Base-by-base conservation (phyloP, 2,329 filamentous ascomycete genomes). In the Paracoccidioides brasiliensis region DNA sequence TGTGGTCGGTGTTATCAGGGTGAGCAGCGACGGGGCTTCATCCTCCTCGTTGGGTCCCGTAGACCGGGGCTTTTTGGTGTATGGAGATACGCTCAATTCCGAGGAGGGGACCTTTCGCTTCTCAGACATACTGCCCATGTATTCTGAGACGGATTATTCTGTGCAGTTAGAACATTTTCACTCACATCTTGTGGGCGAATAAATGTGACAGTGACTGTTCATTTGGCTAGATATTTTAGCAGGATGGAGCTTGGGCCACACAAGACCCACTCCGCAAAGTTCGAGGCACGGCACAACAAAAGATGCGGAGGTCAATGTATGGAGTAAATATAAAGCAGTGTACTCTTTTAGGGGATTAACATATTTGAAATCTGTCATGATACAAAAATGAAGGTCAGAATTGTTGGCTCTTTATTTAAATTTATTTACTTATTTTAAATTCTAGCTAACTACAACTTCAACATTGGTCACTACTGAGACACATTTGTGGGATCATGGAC, bases 401-500 rank as follows among this genome's bases (percentile, higher is more conserved):
- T 38, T 50, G 33, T 48, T 30, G 33, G 22, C 15, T 50, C 33
- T 28, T 50, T 50, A 50, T 50, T 50, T 38, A 37, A 42, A 28
- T 38, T 50, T 38, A 50, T 2, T 14, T 15, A 48, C 32, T 6
- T n/a, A n/a, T 22, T 22, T 22, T 22, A 22, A 22, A 22, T 22
- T 22, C 22, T 22, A 22, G 22, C 22, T 22, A 22, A 22, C 22
- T 22, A 22, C 22, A 22, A 22, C 2, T 22, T 22, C 22, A 22
- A 22, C 22, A 22, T 22, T 22, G 22, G 22, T 22, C 22, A 5
- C 6, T 35, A 32, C 2, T 48, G 4, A 48, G 30, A 48, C 4
- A 9, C 22, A 15, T 3, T 4, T n/a, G n/a, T n/a, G 33, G 32
- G 30, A 55, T 62, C 62, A 73, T 59, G 73, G 73, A 49, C 73